Evolutionary conservation across 805 yeast species (phyloP).

Genomic region (Candida orba): DNA sequence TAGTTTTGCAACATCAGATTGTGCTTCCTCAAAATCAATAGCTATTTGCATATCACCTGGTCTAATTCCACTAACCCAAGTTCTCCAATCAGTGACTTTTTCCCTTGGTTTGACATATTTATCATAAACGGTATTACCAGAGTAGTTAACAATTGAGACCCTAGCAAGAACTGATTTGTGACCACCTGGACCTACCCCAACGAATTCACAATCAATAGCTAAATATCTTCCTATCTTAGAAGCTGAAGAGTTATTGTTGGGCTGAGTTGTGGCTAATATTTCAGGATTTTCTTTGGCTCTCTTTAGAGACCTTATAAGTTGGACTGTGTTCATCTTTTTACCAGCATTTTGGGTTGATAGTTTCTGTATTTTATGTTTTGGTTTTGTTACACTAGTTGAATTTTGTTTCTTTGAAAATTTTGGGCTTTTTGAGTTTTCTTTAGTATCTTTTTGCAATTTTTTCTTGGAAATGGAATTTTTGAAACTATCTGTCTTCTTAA

Average conservation of each 20-base stretch:
- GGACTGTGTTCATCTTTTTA: conserved; percentile 5
- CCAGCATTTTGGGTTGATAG: not conserved
- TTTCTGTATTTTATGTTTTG: not conserved
- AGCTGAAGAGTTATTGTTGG: conserved; percentile 10
- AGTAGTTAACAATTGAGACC: conserved; percentile 79
- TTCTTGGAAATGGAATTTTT: too few relatives aligned
- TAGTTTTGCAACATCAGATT: conserved; percentile 43
- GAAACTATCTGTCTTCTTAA: too few relatives aligned
- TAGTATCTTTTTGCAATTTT: too few relatives aligned
- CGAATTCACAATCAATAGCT: conserved; percentile 92
- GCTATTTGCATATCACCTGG: conserved; percentile 67
- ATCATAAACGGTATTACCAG: conserved; percentile 68
- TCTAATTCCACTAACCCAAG: conserved; percentile 83
- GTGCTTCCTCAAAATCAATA: conserved; percentile 60
- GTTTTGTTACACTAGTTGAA: not conserved
- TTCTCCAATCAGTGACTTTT: conserved; percentile 82
- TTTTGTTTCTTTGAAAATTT: not conserved
- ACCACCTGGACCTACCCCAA: conserved; percentile 80
- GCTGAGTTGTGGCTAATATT: conserved; percentile 15
- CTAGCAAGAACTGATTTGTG: conserved; percentile 68
- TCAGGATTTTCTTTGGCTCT: conserved; percentile 17
- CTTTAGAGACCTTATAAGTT: conserved; percentile 5
- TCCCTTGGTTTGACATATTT: conserved; percentile 69
- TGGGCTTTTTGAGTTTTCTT: too few relatives aligned
- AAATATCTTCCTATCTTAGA: conserved; percentile 58